phyloP scores from a whole-genome alignment of 2,329 filamentous ascomycete species.

The Emergomyces africanus region DNA sequence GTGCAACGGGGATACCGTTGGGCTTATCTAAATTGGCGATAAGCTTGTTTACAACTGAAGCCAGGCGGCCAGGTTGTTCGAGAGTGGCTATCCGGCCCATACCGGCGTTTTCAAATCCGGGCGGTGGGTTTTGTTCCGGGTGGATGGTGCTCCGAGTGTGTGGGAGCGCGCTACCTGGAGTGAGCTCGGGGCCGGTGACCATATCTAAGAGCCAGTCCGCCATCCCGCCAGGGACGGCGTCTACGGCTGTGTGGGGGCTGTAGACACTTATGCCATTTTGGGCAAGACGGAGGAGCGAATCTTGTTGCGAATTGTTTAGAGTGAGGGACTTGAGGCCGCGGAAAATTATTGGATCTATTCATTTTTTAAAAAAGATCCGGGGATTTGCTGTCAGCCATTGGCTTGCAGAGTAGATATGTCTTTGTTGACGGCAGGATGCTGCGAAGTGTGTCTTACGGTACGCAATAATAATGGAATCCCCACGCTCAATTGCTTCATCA shows the following conservation, averaged over 20 bases:
- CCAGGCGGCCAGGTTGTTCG: constrained; percentile 38
- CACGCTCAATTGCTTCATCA: constrained; percentile 70
- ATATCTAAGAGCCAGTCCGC: constrained; percentile 92
- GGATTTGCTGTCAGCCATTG: background rate
- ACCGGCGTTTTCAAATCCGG: constrained; percentile 39
- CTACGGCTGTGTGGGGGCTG: constrained; percentile 87
- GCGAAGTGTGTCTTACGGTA: constrained; percentile 51
- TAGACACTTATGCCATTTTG: constrained; percentile 89
- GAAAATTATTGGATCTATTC: constrained; percentile 87
- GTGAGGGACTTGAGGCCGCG: constrained; percentile 81
- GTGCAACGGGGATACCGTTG: constrained; percentile 50
- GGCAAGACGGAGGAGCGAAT: constrained; percentile 66
- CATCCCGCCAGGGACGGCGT: constrained; percentile 71
- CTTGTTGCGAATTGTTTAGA: constrained; percentile 71
- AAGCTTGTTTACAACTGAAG: constrained; percentile 49
- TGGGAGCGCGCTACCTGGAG: constrained; percentile 14
- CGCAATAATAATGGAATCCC: constrained; percentile 68
- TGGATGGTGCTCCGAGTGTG: constrained; percentile 34
- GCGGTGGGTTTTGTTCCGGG: constrained; percentile 22
- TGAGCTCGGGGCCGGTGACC: constrained; percentile 44
- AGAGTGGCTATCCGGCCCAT: constrained; percentile 51
- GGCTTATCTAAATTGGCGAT: constrained; percentile 53
- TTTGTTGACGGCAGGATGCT: background rate
- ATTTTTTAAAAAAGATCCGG: background rate
- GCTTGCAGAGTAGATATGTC: background rate